Evolutionary conservation across 768 basidiomycete genomes (phyloP).

Genomic region (Leccinum longicurvipes): DNA sequence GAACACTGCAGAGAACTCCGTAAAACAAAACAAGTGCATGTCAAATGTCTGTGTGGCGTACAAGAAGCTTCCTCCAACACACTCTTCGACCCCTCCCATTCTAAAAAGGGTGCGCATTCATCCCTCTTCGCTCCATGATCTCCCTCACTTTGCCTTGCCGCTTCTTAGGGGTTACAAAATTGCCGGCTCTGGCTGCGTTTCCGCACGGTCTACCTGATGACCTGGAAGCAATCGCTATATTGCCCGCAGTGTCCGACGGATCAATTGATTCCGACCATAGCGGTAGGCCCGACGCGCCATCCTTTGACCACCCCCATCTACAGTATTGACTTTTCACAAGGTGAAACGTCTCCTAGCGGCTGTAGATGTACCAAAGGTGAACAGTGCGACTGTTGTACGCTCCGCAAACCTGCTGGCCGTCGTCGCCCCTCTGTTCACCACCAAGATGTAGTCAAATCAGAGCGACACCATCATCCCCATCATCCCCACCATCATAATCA

Average conservation of each 20-base stretch:
- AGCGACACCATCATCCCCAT: constrained; percentile 17
- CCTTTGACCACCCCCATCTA: constrained; percentile 35
- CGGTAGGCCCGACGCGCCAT: constrained; percentile 56
- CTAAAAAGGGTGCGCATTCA: constrained; percentile 62
- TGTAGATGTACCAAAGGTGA: constrained; percentile 48
- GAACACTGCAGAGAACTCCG: constrained; percentile 45
- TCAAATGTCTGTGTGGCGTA: constrained; percentile 40
- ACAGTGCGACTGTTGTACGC: constrained; percentile 57
- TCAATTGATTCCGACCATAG: constrained; percentile 61
- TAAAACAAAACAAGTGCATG: constrained; percentile 46
- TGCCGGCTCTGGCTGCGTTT: constrained; percentile 72
- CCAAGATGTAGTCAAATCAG: constrained; percentile 29
- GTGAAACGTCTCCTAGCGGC: constrained; percentile 41
- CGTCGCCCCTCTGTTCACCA: constrained; percentile 30
- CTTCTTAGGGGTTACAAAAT: constrained; percentile 50
- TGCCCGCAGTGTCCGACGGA: constrained; percentile 42
- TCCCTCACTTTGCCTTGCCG: constrained; percentile 27
- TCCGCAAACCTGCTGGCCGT: constrained; percentile 41
- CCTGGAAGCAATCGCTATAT: constrained; percentile 50
- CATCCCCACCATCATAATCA: constrained; percentile 13
- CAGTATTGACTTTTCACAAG: constrained; percentile 46
- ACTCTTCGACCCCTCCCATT: constrained; percentile 27
- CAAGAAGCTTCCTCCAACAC: constrained; percentile 33
- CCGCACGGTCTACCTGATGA: constrained; percentile 72
- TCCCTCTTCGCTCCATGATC: neutral